Evolutionary conservation across 495 filamentous ascomycete species (phyloP).

Genomic region (Platismatia glauca): DNA sequence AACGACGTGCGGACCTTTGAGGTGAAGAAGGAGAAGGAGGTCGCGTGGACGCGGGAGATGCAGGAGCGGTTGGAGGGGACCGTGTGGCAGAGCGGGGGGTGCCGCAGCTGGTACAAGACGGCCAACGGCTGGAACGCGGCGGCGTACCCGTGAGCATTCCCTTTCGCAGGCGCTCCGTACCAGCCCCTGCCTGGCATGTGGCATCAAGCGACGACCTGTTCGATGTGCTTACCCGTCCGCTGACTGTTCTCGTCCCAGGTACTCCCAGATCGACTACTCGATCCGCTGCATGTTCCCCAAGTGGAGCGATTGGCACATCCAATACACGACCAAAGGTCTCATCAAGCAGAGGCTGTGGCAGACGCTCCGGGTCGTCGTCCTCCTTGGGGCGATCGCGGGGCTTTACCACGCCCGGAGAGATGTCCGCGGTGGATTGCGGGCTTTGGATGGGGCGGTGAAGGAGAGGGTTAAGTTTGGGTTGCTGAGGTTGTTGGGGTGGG

Average conservation of each 20-base stretch:
- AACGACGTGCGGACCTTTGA: conserved; percentile 37
- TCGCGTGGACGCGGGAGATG: conserved; percentile 43
- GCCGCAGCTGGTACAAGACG: conserved; percentile 50
- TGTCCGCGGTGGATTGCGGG: conserved; percentile 2
- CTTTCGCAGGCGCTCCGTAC: neutral
- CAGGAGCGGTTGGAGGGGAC: conserved; percentile 45
- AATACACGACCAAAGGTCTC: conserved; percentile 41
- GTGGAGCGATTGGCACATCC: conserved; percentile 47
- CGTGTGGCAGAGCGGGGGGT: conserved; percentile 45
- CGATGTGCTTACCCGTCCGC: neutral
- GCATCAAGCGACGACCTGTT: neutral
- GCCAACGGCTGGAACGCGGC: conserved; percentile 51
- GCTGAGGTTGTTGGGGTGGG: neutral
- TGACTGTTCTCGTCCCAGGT: conserved; percentile 29
- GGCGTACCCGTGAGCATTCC: conserved; percentile 46
- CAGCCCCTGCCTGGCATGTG: neutral
- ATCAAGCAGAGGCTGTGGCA: conserved; percentile 24
- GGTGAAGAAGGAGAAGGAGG: conserved; percentile 44
- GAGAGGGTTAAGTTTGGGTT: neutral
- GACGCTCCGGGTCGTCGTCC: conserved; percentile 18
- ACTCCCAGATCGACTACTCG: conserved; percentile 42
- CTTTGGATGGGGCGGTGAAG: neutral
- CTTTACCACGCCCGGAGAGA: conserved; percentile 10
- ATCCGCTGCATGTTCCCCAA: conserved; percentile 46
- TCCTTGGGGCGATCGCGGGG: conserved; percentile 23